Evolutionary conservation across 1,139 yeast species (phyloP).

Genomic region (Kodamaea suecica): DNA sequence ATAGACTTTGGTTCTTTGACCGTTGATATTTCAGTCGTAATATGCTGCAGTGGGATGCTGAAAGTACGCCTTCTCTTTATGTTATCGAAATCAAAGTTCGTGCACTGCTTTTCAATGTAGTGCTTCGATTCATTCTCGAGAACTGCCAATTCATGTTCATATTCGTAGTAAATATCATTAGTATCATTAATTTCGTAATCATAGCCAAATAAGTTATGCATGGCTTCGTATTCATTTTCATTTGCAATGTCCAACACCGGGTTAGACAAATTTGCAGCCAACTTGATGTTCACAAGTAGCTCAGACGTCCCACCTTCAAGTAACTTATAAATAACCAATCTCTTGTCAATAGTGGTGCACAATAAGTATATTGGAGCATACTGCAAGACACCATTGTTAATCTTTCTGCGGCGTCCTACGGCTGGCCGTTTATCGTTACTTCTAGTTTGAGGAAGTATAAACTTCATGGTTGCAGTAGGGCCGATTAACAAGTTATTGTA

Average conservation of each 20-base stretch:
- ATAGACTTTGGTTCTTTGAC: no score
- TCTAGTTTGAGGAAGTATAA: constrained; percentile 10
- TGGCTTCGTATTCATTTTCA: constrained; percentile 11
- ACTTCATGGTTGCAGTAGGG: constrained; percentile 20
- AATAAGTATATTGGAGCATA: constrained; percentile 27
- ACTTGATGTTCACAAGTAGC: constrained; percentile 11
- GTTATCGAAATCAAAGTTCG: background rate
- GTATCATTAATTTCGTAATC: constrained; percentile 4
- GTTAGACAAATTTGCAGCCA: constrained; percentile 10
- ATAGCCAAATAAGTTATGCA: constrained; percentile 12
- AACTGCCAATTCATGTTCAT: background rate
- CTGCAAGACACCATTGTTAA: constrained; percentile 6
- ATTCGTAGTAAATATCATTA: background rate
- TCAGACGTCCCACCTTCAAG: constrained; percentile 19
- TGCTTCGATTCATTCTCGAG: background rate
- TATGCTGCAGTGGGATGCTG: no score
- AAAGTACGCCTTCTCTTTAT: background rate
- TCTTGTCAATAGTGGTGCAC: constrained; percentile 23
- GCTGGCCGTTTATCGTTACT: background rate
- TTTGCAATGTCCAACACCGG: constrained; percentile 7
- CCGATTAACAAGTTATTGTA: constrained; percentile 28
- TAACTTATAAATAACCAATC: constrained; percentile 25
- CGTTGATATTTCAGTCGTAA: no score
- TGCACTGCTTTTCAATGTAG: background rate
- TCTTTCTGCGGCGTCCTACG: constrained; percentile 3